Base-by-base conservation (phyloP, 495 filamentous ascomycete species). In the Tuber calosporum region DNA sequence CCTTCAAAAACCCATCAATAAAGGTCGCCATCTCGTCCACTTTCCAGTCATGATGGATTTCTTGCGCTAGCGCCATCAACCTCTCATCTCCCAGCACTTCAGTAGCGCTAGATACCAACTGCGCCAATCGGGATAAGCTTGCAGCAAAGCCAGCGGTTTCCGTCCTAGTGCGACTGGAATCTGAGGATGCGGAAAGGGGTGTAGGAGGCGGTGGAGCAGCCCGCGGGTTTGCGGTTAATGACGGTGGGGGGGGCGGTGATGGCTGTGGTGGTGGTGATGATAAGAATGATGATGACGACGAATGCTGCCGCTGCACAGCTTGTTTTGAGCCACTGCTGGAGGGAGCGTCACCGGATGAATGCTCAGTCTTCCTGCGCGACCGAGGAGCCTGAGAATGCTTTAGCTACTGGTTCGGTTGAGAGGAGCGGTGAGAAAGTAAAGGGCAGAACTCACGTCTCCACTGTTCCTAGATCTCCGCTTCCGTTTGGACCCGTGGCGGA, bases 1-100 rank as follows among this genome's bases (percentile, higher is more conserved):
- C 76, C n/a, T 73, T 78, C 37, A 78, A 69, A 68, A 78, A 78
- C 0, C 76, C 76, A 17, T 78, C 76, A 39, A 78, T 68, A 62
- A 78, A 78, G 5, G 76, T 78, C 11, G 76, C 75, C 76, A 78
- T 78, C 37, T 78, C 76, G 20, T 78, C 76, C 19, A 78, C 76
- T 26, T 72, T 71, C 76, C 76, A 78, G 43, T 78, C 76, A 8
- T 78, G 76, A 2, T 78, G 76, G 5, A 78, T 78, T 36, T 78
- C 76, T 30, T 69, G 69, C 71, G 76, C 76, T 48, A 78, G 34
- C 15, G 75, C 75, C 48, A 70, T 69, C 68, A 78, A 73, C 19
- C 75, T 67, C 39, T 78, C 75, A 13, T 36, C 48, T 17, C 68
- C 75, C 9, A 78, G 75, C 6, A 48, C 40, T 13, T 78, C 70